Conservation (phyloP, 176 grass and related monocot genomes). For the Ananas comosus region DNA sequence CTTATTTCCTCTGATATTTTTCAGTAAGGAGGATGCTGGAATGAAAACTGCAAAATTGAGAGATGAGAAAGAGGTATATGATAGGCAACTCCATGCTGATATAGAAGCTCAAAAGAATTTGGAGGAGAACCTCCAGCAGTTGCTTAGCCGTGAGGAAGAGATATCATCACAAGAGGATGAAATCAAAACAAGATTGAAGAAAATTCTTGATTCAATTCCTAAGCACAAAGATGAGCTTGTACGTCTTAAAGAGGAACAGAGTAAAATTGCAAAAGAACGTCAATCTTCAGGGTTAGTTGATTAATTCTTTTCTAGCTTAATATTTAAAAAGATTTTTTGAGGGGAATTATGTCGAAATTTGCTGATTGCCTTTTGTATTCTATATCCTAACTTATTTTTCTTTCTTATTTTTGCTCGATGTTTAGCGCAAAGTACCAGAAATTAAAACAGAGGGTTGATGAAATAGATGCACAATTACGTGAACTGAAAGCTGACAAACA, state of each 20-base stretch:
- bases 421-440: slow-evolving; percentile 65
- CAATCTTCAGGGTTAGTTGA: slow-evolving; percentile 68
- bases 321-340: background rate
- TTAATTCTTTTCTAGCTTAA: slow-evolving; percentile 8
- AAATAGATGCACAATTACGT: slow-evolving; percentile 66
- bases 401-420: background rate
- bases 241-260: slow-evolving; percentile 43
- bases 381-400: slow-evolving; percentile 1
- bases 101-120: slow-evolving; percentile 88
- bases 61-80: slow-evolving; percentile 96
- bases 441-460: slow-evolving; percentile 69
- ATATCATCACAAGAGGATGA: slow-evolving; percentile 72
- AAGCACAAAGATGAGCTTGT: slow-evolving; percentile 59
- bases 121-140: slow-evolving; percentile 87
- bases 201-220: slow-evolving; percentile 55
- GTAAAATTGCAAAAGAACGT: slow-evolving; percentile 68
- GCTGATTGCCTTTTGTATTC: slow-evolving; percentile 11
- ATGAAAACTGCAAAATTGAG: slow-evolving; percentile 96
- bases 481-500: slow-evolving; percentile 97
- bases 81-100: slow-evolving; percentile 88
- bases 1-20: slow-evolving; percentile 21
- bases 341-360: slow-evolving; percentile 4
- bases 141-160: slow-evolving; percentile 54
- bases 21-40: slow-evolving; percentile 95
- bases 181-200: slow-evolving; percentile 43